Percentiles rank a stretch among this genome's conserved stretches.
phyloP scores from a whole-genome alignment of 352 stramenopile genomes.

The Phytophthora nicotianae region DNA sequence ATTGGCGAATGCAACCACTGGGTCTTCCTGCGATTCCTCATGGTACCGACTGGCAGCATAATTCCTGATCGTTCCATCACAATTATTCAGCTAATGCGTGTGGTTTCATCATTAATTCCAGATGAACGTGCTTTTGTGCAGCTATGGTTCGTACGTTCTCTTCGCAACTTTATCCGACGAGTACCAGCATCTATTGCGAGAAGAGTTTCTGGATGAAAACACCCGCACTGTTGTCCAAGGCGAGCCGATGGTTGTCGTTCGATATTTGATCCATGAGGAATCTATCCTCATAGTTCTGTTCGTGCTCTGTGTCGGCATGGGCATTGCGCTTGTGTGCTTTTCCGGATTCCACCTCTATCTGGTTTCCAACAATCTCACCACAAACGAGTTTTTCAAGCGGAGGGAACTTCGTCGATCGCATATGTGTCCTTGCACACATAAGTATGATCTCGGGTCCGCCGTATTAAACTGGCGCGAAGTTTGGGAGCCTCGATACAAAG shows the following conservation, averaged over 20 bases:
- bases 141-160: conserved; percentile 61
- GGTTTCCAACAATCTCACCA: conserved; percentile 60
- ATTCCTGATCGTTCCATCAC: not conserved
- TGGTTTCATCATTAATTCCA: conserved; percentile 20
- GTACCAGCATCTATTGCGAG: conserved; percentile 40
- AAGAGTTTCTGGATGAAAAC: conserved; percentile 51
- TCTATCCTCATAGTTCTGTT: conserved; percentile 47
- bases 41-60: conserved; percentile 25
- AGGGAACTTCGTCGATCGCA: conserved; percentile 13
- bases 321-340: conserved; percentile 51
- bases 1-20: conserved; percentile 69
- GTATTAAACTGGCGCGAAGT: conserved; percentile 38
- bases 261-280: conserved; percentile 59
- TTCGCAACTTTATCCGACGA: conserved; percentile 49
- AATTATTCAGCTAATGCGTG: conserved; percentile 7
- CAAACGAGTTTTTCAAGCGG: conserved; percentile 82
- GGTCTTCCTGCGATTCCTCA: conserved; percentile 59
- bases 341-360: conserved; percentile 61
- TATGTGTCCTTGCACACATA: conserved; percentile 3
- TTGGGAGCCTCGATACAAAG: conserved; percentile 38
- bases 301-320: conserved; percentile 55
- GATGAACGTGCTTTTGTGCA: conserved; percentile 55
- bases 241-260: conserved; percentile 46
- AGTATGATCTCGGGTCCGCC: conserved; percentile 26
- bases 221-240: conserved; percentile 44